Base-by-base conservation (phyloP, 768 basidiomycete species). In the Galerina sulciceps region DNA sequence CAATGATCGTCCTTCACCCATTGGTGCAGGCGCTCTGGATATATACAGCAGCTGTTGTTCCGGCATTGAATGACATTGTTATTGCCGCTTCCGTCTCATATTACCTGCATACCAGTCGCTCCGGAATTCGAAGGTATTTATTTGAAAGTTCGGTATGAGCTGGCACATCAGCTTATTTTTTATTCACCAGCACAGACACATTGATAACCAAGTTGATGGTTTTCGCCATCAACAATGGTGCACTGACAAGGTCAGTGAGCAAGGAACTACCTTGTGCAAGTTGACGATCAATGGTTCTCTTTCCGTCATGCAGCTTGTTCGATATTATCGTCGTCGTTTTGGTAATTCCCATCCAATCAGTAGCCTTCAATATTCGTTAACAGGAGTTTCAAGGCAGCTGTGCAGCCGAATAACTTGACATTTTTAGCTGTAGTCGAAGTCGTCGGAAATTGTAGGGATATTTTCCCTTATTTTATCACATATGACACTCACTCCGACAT, bases 181-280 rank as follows among this genome's bases (percentile, higher is more conserved):
- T n/a, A n/a, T n/a, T 26, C 26, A 26, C 6, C 26, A 26, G 26
- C 26, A 26, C 26, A 6, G 26, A 26, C 22, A 14, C 20, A 3
- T 26, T 8, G 22, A 11, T n/a, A 15, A 51, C 37, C n/a, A 51
- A 38, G 22, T 20, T 51, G 13, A 51, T 51, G 34, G 50, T 37
- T 18, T 51, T 37, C 22, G 22, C 50, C n/a, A 51, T 51, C 34
- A 51, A 51, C 14, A 51, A 51, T 36, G 50, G 50, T 8, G 38
- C 38, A 10, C 10, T 51, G 10, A 51, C 50, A 0, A 51, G 50
- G 50, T 36, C 11, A 1, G 50, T 51, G 9, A 26, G 4, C 26
- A 26, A 26, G 26, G 26, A 26, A 26, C 3, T 26, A 26, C 26
- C 26, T 26, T 26, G 3, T 26, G 26, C 26, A 26, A 26, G 26